A percentile compares a stretch with the other conserved stretches of the same genome.
Evolutionary conservation across 148 eudicot genomes (phyloP).

Genomic region (Heliosperma pusillum): DNA sequence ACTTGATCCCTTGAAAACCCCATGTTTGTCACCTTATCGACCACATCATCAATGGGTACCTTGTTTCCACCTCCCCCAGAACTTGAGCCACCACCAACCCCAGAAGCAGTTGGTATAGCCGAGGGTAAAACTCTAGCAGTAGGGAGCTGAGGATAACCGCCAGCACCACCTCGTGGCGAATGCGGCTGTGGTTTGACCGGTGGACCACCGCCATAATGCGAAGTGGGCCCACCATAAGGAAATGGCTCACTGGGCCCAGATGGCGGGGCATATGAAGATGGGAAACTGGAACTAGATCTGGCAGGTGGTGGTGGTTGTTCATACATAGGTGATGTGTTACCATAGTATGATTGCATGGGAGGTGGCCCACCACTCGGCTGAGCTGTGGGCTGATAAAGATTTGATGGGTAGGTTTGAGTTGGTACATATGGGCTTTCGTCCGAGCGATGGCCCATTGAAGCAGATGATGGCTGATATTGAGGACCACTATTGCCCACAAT

Average conservation of each 20-base stretch:
- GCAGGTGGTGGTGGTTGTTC: conserved; percentile 65
- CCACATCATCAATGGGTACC: conserved; percentile 87
- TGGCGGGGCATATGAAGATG: conserved; percentile 48
- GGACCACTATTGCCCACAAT: conserved; percentile 33
- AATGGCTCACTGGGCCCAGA: conserved; percentile 53
- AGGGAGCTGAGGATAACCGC: conserved; percentile 58
- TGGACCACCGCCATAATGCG: conserved; percentile 61
- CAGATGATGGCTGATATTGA: conserved; percentile 35
- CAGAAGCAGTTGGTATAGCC: conserved; percentile 53
- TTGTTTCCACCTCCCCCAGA: conserved; percentile 64
- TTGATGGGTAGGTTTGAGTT: conserved; percentile 44
- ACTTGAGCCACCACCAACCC: conserved; percentile 51
- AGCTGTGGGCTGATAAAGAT: conserved; percentile 35
- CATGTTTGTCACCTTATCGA: conserved; percentile 80
- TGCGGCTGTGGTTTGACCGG: conserved; percentile 48
- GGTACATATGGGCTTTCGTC: conserved; percentile 56
- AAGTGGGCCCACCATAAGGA: conserved; percentile 50
- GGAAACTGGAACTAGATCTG: conserved; percentile 49
- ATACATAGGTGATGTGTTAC: conserved; percentile 45
- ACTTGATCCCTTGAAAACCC: conserved; percentile 91
- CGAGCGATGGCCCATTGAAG: conserved; percentile 44
- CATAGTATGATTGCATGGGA: conserved; percentile 53
- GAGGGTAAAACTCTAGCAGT: conserved; percentile 60
- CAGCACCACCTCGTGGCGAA: conserved; percentile 44
- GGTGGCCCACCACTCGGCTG: conserved; percentile 43